Conservation (phyloP, 345 rosid genomes). For the Populus pruinosa region DNA sequence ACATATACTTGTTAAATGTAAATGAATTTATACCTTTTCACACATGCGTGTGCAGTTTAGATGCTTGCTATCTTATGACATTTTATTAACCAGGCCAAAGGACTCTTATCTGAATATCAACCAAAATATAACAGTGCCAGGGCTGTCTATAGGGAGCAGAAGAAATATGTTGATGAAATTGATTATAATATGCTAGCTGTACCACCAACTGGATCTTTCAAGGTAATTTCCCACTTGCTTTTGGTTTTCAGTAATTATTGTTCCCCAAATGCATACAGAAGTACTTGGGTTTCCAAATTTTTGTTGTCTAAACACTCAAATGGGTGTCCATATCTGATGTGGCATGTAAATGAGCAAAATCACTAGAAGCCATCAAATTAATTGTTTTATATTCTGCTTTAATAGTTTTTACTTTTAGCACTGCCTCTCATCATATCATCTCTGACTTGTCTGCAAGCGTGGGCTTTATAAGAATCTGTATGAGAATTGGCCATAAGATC, state of each 20-base stretch:
- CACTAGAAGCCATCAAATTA: not conserved
- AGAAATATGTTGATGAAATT: slow-evolving; percentile 89
- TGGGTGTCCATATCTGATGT: no score
- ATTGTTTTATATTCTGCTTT: not conserved
- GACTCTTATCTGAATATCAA: slow-evolving; percentile 83
- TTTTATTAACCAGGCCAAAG: slow-evolving; percentile 72
- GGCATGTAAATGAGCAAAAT: no score
- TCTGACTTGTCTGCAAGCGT: not conserved
- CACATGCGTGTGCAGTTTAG: not conserved
- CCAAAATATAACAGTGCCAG: slow-evolving; percentile 87
- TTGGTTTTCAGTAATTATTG: slow-evolving; percentile 8
- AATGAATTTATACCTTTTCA: not conserved
- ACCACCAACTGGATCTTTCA: slow-evolving; percentile 72
- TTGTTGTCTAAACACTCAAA: not conserved
- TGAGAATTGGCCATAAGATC: not conserved
- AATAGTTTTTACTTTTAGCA: not conserved
- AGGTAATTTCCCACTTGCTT: slow-evolving; percentile 38
- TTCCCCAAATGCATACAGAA: not conserved
- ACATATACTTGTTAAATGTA: not conserved
- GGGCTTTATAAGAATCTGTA: not conserved
- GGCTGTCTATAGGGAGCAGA: slow-evolving; percentile 89
- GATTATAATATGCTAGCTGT: slow-evolving; percentile 94
- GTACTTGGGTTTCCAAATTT: not conserved
- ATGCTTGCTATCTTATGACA: slow-evolving; percentile 16
- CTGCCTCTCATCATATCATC: not conserved